A percentile compares a stretch with the other conserved stretches of the same genome.
These are phyloP conservation scores for Acanthochlamys bracteata DNA, from an alignment of 106 monocot species.

Conservation along the genomic window DNA sequence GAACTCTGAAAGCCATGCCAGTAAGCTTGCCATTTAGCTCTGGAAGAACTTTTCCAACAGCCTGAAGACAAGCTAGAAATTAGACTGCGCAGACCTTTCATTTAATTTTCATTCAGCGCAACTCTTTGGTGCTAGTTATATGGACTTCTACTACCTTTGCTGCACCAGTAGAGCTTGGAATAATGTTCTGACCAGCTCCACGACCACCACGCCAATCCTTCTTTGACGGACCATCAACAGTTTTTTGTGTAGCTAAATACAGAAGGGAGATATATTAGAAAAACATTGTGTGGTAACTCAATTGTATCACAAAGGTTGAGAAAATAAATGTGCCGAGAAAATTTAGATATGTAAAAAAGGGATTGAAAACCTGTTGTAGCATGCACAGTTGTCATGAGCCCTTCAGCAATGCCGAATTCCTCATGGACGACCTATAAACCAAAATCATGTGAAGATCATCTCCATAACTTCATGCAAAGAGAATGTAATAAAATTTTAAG, in stretches of 20 bases:
- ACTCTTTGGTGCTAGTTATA: too few relatives aligned
- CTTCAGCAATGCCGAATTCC: slow-evolving; percentile 94
- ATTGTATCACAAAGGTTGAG: not conserved
- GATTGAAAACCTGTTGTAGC: slow-evolving; percentile 75
- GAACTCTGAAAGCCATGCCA: slow-evolving; percentile 97
- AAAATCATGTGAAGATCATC: not conserved
- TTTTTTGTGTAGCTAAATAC: slow-evolving; percentile 87
- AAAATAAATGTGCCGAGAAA: not conserved
- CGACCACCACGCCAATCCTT: slow-evolving; percentile 98
- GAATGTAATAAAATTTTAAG: too few relatives aligned
- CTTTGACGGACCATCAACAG: slow-evolving; percentile 96
- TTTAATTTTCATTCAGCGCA: not conserved
- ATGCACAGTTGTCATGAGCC: slow-evolving; percentile 98
- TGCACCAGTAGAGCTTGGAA: slow-evolving; percentile 96
- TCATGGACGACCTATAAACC: slow-evolving; percentile 87
- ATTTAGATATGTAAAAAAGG: not conserved
- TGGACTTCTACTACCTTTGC: slow-evolving; percentile 47
- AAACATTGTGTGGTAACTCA: not conserved
- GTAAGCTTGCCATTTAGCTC: slow-evolving; percentile 93
- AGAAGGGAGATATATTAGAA: not conserved
- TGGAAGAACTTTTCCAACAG: slow-evolving; percentile 95
- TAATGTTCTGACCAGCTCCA: slow-evolving; percentile 94
- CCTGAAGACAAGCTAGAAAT: slow-evolving; percentile 25
- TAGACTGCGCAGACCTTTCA: not conserved
- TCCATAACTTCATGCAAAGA: not conserved